Evolutionary conservation across 2,329 filamentous ascomycete genomes (phyloP).

Genomic region (Aureobasidium sp.): DNA sequence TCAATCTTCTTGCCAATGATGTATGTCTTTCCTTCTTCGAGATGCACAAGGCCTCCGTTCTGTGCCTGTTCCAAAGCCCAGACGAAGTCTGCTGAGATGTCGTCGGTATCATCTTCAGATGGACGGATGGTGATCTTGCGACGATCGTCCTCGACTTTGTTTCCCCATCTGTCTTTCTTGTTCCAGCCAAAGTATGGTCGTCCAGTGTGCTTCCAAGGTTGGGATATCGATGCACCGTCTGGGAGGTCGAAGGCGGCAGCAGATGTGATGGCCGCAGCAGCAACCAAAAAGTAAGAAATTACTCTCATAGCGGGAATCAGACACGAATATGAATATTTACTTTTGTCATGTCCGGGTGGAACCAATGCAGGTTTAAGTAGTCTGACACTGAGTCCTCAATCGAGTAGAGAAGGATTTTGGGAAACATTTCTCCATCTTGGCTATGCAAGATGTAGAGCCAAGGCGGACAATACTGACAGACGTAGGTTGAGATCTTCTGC

Average conservation of each 20-base stretch:
- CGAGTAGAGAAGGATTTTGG: background rate
- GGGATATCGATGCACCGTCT: background rate
- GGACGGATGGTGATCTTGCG: conserved; percentile 42
- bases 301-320: background rate
- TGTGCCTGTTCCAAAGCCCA: conserved; percentile 63
- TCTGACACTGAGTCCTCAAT: background rate
- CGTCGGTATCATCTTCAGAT: conserved; percentile 61
- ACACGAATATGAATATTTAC: background rate
- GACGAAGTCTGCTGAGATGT: conserved; percentile 63
- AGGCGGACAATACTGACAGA: conserved; percentile 5
- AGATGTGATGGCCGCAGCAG: background rate
- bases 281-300: background rate
- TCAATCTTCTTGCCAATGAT: conserved; percentile 67
- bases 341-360: too few species aligned
- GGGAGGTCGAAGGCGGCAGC: background rate
- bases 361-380: background rate
- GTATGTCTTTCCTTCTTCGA: conserved; percentile 61
- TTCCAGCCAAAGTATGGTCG: conserved; percentile 11
- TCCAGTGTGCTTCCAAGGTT: background rate
- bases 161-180: conserved; percentile 13
- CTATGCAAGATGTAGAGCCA: conserved; percentile 15
- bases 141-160: conserved; percentile 5
- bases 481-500: background rate
- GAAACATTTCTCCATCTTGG: conserved; percentile 18
- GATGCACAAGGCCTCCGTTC: conserved; percentile 62